Evolutionary conservation across 2,329 filamentous ascomycete species (phyloP).

Genomic region (Apiospora arundinis): DNA sequence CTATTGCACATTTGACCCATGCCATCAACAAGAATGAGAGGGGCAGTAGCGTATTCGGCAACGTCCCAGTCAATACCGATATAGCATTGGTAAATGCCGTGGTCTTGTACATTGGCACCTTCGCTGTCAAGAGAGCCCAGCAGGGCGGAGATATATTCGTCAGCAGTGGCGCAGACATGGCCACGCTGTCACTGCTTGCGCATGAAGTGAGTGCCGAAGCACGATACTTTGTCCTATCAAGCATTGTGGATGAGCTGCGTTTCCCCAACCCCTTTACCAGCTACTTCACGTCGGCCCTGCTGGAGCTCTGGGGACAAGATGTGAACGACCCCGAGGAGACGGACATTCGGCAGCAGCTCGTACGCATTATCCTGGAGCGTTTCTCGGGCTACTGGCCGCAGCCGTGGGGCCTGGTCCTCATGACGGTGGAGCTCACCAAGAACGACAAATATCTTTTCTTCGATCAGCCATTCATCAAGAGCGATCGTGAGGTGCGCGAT

Average conservation of each 20-base stretch:
- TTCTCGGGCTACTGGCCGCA: constrained; percentile 89
- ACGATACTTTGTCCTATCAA: constrained; percentile 82
- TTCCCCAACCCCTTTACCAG: constrained; percentile 89
- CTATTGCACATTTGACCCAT: constrained; percentile 77
- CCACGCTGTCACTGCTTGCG: constrained; percentile 76
- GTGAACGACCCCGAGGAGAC: constrained; percentile 75
- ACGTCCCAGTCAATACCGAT: constrained; percentile 72
- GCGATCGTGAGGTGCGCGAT: constrained; percentile 75
- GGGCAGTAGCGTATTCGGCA: constrained; percentile 69
- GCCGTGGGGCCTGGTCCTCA: constrained; percentile 92
- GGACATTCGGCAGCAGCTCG: constrained; percentile 89
- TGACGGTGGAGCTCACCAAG: constrained; percentile 87
- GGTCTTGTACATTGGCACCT: constrained; percentile 80
- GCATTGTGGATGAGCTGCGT: constrained; percentile 89
- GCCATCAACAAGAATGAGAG: constrained; percentile 67
- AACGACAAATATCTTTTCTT: constrained; percentile 93
- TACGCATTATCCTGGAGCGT: constrained; percentile 85
- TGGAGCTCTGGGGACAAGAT: constrained; percentile 85
- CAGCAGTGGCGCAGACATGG: constrained; percentile 69
- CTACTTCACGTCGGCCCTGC: constrained; percentile 86
- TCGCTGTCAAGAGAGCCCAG: constrained; percentile 67
- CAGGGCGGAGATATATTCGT: constrained; percentile 70
- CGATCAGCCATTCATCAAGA: constrained; percentile 90
- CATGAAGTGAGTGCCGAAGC: constrained; percentile 77
- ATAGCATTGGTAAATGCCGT: constrained; percentile 78